Base-by-base conservation (phyloP, 1,139 yeast genomes). In the Hansenula sp. region DNA sequence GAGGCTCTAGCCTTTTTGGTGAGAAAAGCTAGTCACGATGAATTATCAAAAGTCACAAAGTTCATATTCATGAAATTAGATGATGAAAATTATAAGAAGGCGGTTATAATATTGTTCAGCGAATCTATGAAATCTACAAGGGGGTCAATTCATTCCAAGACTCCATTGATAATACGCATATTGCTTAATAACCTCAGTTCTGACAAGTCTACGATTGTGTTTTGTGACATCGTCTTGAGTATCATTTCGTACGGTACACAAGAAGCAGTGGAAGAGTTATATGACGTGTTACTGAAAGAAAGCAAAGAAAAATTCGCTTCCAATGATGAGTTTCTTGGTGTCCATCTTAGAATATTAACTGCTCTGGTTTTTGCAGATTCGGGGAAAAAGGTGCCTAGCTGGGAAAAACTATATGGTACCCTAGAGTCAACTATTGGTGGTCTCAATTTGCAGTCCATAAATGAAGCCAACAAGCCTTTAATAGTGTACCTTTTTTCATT, bases 1-100 rank as follows among this genome's bases (percentile, higher is more conserved):
- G 97, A 92, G 60, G 92, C 97, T 0, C 62, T 92, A 38, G 86
- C 97, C 0, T 92, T 85, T 53, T 68, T 92, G 44, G 68, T 92
- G 12, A 76, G 95, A 57, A 88, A 87, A 59, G 73, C 85, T 53
- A 70, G 70, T 17, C 59, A 70, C 0, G 72, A 70, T 2, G 66
- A 75, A 6, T 63, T 89, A 36, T 55, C 59, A 3, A 48, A 56
- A 0, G 73, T 84, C 32, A 64, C 85, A 7, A 55, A 64, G 1
- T 75, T 69, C 48, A 68, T 83, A 6, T 68, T 87, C 39, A 53
- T 61, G n/a, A 75, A 75, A 25, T 39, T 69, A 76, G 28, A 64
- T 62, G 3, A 71, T 69, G 35, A 62, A 2, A 68, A 69, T 13
- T 79, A 77, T 52, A 66, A 73, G 45, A 77, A 71, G 21, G 77